Base-by-base conservation (phyloP, 192 early-diverging fungal genomes). In the Endogone sp. region DNA sequence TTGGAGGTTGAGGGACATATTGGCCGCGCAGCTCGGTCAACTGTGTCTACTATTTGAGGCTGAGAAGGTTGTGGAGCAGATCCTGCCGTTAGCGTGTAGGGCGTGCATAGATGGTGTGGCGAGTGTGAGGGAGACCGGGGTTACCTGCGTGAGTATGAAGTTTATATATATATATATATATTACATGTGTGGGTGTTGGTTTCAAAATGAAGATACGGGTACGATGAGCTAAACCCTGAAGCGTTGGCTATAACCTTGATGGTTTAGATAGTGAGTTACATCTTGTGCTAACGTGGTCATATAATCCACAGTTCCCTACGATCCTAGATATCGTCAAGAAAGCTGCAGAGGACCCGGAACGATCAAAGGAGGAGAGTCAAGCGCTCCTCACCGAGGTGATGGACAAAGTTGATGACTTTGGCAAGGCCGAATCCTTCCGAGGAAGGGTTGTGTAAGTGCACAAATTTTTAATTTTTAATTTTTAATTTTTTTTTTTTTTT, bases 1-100 rank as follows among this genome's bases (percentile, higher is more conserved):
- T 65, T 93, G 92, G 92, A 83, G 90, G 16, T 76, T 90, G 29
- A 79, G 92, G 44, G 86, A 93, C 70, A 81, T 86, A 29, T 80
- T 93, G 71, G 86, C 89, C 3, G 71, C 71, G 27, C 92, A 93
- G 70, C 66, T 93, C 16, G 79, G 87, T 6, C 78, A 75, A 8
- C 76, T 93, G 30, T 88, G 88, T 54, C 74, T 82, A 25, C 65
- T 90, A 27, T 89, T 87, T 63, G 82, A 90, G 16, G 82, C 82
- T 1, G 67, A 78, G 3, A 77, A 81, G 60, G 84, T 91, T 1
- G 80, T 93, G 6, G 79, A 82, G 65, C 81, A 88, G 29, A 69
- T 93, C 29, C 66, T 93, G 64, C 92, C 92, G 11, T 65, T 90
- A 66, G 84, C 88, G 6, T 83, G 91, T 56, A 68, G 78, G 22